Evolutionary conservation across 176 grass and related monocot species (phyloP), one percentile per base, ranked within the genome.

Genomic region (Poa pratensis): DNA sequence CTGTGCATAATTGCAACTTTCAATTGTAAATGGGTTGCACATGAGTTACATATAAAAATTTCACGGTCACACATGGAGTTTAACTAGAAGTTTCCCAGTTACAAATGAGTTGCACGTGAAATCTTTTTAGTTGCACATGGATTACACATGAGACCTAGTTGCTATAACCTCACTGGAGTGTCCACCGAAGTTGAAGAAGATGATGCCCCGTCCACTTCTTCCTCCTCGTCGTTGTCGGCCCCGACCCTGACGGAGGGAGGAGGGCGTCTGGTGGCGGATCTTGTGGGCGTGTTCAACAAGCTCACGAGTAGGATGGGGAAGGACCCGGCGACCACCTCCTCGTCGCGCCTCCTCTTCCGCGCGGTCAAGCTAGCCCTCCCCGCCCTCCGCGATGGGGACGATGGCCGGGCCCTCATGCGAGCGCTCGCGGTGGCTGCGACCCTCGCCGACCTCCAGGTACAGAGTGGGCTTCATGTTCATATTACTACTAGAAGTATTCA

Each of bases 381-480:
- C 12, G 62, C 83, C 15, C 93, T 98, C 51, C 95, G 94, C 60
- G 69, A 91, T 7, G 69, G 82, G 48, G 82, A 88, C 22, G 92
- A 91, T 2, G 92, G 93, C 0, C 15, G 70, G 20, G 82, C 84
- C 7, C 89, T 98, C 22, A 77, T 87, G 15, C 92, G 95, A 42
- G 95, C 87, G 11, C 90, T 98, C 19, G 84, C 87, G 22, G 83
- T 95, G 64, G 95, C 91, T 15, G 87, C 79, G 10, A 87, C 94
- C 3, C 89, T 98, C 6, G 95, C 95, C 23, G 95, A 98, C 74
- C 95, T 98, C 40, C 95, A 98, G 93, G 95, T 97, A 24, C 16
- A 46, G 37, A 23, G 0, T 4, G 45, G 8, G 16, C 2, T 50
- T 75, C 24, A 7, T 50, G 45, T 18, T 30, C 45, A 27, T 16